Conservation (phyloP, 352 stramenopile genomes). For the Phytopythium chamaehyphon region DNA sequence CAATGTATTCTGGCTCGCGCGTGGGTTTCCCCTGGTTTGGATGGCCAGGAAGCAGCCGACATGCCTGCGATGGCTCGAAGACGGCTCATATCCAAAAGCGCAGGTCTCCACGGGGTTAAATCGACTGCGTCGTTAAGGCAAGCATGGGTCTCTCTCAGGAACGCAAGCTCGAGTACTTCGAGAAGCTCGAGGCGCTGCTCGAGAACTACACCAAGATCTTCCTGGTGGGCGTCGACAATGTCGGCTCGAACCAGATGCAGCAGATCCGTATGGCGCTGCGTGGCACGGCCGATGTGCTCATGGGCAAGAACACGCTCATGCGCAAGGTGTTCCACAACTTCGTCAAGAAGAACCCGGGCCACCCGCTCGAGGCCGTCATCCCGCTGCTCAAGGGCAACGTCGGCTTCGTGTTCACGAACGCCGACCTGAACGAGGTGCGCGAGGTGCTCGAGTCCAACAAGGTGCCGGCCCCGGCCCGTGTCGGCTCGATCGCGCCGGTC, state of each 20-base stretch:
- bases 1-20: too few species aligned
- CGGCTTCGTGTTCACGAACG: slow-evolving; percentile 99
- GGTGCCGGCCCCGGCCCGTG: slow-evolving; percentile 95
- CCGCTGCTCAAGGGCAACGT: slow-evolving; percentile 95
- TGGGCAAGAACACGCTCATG: slow-evolving; percentile 99
- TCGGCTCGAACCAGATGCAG: slow-evolving; percentile 99
- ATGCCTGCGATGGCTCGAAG: too few species aligned
- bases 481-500: slow-evolving; percentile 93
- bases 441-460: slow-evolving; percentile 86
- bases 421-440: slow-evolving; percentile 92
- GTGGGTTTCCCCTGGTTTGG: too few species aligned
- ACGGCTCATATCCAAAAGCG: slow-evolving; percentile 51
- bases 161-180: slow-evolving; percentile 99
- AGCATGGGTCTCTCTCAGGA: slow-evolving; percentile 94
- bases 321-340: slow-evolving; percentile 97
- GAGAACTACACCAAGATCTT: slow-evolving; percentile 98
- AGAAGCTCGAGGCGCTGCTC: slow-evolving; percentile 94
- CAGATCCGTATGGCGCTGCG: slow-evolving; percentile 95
- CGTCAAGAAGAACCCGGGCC: slow-evolving; percentile 95
- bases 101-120: slow-evolving; percentile 88
- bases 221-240: slow-evolving; percentile 98
- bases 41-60: too few species aligned
- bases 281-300: slow-evolving; percentile 95
- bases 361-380: slow-evolving; percentile 90
- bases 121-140: slow-evolving; percentile 70